Evolutionary conservation across 202 grass and related monocot species (phyloP).

Genomic region (Elaeis oleifera): DNA sequence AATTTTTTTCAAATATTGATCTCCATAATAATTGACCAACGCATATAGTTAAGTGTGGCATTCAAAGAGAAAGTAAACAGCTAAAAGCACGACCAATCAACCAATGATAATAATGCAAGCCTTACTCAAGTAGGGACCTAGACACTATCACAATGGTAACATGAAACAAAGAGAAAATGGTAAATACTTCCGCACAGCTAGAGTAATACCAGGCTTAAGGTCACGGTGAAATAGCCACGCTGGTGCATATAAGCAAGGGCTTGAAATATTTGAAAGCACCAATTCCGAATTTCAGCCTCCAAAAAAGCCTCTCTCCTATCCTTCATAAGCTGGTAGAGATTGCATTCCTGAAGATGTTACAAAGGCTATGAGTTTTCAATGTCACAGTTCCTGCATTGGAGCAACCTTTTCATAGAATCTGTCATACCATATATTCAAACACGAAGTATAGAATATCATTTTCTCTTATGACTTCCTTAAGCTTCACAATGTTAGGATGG

Average conservation of each 20-base stretch:
- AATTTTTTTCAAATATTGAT: too few relatives aligned
- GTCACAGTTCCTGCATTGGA: too few relatives aligned
- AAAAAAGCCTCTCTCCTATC: constrained; percentile 71
- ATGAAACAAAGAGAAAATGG: too few relatives aligned
- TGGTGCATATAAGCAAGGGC: constrained; percentile 98
- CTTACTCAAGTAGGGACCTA: too few relatives aligned
- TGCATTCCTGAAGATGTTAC: constrained; percentile 50
- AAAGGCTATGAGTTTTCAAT: not conserved
- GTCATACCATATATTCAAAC: constrained; percentile 96
- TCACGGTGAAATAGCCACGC: constrained; percentile 93
- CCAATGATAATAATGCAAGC: too few relatives aligned
- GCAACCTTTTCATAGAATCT: too few relatives aligned
- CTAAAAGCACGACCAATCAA: too few relatives aligned
- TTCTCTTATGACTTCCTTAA: constrained; percentile 95
- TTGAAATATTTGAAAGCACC: constrained; percentile 98
- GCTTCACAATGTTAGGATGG: constrained; percentile 94
- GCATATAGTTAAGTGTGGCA: too few relatives aligned
- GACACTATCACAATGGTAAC: too few relatives aligned
- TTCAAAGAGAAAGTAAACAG: too few relatives aligned
- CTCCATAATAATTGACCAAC: too few relatives aligned
- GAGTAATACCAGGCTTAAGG: constrained; percentile 75
- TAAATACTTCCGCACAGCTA: too few relatives aligned
- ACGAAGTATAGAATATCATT: constrained; percentile 85
- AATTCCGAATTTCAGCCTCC: constrained; percentile 78
- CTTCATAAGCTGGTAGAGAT: constrained; percentile 99